Conservation (phyloP, 208 protist genomes). For the Trypanosoma scelopori region DNA sequence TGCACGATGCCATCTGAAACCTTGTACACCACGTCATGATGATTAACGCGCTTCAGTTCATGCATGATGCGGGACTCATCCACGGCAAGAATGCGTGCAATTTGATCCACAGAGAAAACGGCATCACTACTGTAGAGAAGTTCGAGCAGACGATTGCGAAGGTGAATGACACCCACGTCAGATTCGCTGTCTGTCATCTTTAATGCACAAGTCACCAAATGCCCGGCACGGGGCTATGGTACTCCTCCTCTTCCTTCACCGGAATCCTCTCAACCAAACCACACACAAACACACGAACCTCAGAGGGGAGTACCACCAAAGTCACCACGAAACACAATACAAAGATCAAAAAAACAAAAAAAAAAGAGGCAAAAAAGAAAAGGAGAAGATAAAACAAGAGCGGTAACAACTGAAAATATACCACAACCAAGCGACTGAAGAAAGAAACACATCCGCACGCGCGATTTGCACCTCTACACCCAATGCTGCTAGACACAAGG, state of each 20-base stretch:
- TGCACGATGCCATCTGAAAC: conserved; percentile 9
- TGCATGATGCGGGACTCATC: conserved; percentile 19
- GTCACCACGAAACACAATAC: too few species aligned
- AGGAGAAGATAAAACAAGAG: too few species aligned
- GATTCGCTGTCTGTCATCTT: conserved; percentile 48
- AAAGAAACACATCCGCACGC: too few species aligned
- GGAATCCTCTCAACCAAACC: neutral
- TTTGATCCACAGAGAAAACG: conserved; percentile 40
- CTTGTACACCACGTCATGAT: conserved; percentile 21
- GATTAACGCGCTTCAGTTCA: conserved; percentile 16
- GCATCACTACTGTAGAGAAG: conserved; percentile 36
- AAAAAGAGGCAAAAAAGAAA: too few species aligned
- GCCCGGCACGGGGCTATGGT: neutral
- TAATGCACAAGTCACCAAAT: neutral
- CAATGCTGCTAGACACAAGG: too few species aligned
- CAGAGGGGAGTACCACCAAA: too few species aligned
- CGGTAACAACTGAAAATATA: too few species aligned
- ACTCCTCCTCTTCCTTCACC: neutral
- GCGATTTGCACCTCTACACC: too few species aligned
- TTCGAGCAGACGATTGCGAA: conserved; percentile 41
- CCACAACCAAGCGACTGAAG: too few species aligned
- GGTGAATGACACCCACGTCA: conserved; percentile 27
- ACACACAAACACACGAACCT: too few species aligned
- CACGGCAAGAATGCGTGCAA: conserved; percentile 48
- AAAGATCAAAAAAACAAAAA: too few species aligned